phyloP scores from a whole-genome alignment of 805 yeast genomes.

The Hanseniaspora hatyaiensis region DNA sequence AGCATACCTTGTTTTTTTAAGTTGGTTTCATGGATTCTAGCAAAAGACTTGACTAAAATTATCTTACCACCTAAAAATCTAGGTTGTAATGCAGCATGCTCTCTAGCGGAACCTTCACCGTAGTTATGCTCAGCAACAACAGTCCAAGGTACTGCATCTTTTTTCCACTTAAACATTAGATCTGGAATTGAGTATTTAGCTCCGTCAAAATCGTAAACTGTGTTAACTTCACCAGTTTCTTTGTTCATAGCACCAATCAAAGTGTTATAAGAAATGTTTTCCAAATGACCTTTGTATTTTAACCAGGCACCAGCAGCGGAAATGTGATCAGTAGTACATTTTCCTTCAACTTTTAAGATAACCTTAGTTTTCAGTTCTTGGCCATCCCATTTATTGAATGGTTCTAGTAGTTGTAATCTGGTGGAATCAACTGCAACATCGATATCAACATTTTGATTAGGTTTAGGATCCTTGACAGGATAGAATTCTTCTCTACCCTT shows the following conservation, averaged over 20 bases:
- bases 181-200: conserved; percentile 77
- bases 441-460: conserved; percentile 47
- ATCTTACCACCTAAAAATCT: conserved; percentile 85
- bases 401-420: conserved; percentile 81
- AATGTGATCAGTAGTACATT: conserved; percentile 96
- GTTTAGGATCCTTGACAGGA: conserved; percentile 58
- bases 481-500: conserved; percentile 64
- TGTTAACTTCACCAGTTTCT: conserved; percentile 93
- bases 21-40: conserved; percentile 96
- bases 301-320: conserved; percentile 99
- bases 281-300: conserved; percentile 95
- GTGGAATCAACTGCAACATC: conserved; percentile 80
- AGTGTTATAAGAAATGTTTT: conserved; percentile 89
- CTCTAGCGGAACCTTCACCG: conserved; percentile 99
- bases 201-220: conserved; percentile 78
- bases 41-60: conserved; percentile 85
- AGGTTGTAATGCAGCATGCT: conserved; percentile 94
- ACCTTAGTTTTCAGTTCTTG: conserved; percentile 68
- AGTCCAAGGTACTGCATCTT: conserved; percentile 74
- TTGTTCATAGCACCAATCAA: conserved; percentile 93
- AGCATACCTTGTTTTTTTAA: conserved; percentile 96
- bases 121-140: conserved; percentile 96
- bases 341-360: conserved; percentile 85
- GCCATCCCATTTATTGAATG: conserved; percentile 79
- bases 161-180: conserved; percentile 90